phyloP scores from a whole-genome alignment of 257 asterid genomes.

The Scutellaria baicalensis region DNA sequence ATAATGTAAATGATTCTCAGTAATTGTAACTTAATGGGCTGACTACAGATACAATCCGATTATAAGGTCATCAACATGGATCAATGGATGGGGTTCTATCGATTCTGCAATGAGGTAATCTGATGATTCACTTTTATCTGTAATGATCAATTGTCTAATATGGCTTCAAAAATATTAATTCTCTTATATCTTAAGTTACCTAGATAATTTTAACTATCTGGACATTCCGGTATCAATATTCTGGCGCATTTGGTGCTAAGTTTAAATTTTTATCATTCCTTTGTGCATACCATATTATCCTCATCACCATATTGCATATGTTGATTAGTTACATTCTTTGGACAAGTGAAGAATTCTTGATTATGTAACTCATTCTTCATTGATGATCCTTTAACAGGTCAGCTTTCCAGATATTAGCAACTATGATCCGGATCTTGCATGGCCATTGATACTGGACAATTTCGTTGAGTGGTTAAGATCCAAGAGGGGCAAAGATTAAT shows the following conservation, averaged over 20 bases:
- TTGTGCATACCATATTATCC: neutral
- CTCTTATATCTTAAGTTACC: neutral
- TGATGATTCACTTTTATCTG: neutral
- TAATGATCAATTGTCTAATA: neutral
- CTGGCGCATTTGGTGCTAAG: neutral
- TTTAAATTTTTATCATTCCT: too few relatives aligned
- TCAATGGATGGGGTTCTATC: constrained; percentile 81
- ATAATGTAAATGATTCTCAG: neutral
- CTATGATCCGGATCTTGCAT: constrained; percentile 47
- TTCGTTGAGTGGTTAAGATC: constrained; percentile 57
- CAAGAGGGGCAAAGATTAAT: constrained; percentile 15
- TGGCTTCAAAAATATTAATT: neutral
- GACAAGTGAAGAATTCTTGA: neutral
- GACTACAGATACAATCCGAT: constrained; percentile 61
- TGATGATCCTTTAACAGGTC: constrained; percentile 27
- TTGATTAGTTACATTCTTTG: neutral
- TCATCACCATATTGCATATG: neutral
- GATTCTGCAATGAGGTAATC: constrained; percentile 77
- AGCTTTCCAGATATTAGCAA: constrained; percentile 41
- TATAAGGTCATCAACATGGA: constrained; percentile 83
- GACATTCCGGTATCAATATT: neutral
- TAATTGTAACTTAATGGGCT: neutral
- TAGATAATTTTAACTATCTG: neutral
- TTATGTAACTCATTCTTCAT: neutral
- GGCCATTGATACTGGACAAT: constrained; percentile 59